These are phyloP conservation scores for Fusarium sp. DNA, from an alignment of 2,329 filamentous ascomycete genomes.

Conservation along the genomic window DNA sequence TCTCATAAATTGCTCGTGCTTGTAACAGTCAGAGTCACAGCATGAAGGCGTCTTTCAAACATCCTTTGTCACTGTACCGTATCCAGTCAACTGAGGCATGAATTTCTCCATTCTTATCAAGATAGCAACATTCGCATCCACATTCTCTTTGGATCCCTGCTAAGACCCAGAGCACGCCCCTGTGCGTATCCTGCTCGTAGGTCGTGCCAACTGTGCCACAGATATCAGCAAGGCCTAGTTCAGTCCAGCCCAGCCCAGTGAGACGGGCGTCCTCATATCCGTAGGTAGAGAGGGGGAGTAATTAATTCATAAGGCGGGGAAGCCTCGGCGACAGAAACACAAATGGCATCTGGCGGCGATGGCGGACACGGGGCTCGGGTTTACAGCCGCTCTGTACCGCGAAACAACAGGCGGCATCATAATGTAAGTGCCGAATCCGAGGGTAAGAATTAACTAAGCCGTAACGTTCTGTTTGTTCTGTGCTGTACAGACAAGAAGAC, in stretches of 20 bases:
- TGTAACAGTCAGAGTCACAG: not conserved
- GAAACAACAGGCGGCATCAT: slow-evolving; percentile 10
- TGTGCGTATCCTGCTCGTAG: slow-evolving; percentile 21
- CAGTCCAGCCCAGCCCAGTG: slow-evolving; percentile 11
- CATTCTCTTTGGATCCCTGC: slow-evolving; percentile 18
- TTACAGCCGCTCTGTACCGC: slow-evolving; percentile 26
- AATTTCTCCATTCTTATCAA: slow-evolving; percentile 32
- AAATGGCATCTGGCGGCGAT: slow-evolving; percentile 27
- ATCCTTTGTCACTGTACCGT: slow-evolving; percentile 6
- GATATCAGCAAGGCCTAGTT: slow-evolving; percentile 8
- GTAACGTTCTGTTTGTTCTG: not conserved
- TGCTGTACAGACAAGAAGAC: not conserved
- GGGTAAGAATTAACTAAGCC: slow-evolving; percentile 11
- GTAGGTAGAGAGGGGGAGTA: slow-evolving; percentile 24
- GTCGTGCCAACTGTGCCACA: slow-evolving; percentile 34
- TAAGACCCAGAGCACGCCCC: slow-evolving; percentile 23
- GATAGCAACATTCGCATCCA: slow-evolving; percentile 19
- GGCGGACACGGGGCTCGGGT: slow-evolving; percentile 30
- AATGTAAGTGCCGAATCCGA: slow-evolving; percentile 26
- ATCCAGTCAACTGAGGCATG: slow-evolving; percentile 21
- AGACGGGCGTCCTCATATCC: slow-evolving; percentile 5
- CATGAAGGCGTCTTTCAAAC: slow-evolving; percentile 9
- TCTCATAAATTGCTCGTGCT: slow-evolving; percentile 2
- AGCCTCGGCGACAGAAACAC: slow-evolving; percentile 23
- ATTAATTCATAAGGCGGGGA: slow-evolving; percentile 39